Evolutionary conservation across 371 early-diverging fungal genomes (phyloP).

Genomic region (Mortierella sp.): DNA sequence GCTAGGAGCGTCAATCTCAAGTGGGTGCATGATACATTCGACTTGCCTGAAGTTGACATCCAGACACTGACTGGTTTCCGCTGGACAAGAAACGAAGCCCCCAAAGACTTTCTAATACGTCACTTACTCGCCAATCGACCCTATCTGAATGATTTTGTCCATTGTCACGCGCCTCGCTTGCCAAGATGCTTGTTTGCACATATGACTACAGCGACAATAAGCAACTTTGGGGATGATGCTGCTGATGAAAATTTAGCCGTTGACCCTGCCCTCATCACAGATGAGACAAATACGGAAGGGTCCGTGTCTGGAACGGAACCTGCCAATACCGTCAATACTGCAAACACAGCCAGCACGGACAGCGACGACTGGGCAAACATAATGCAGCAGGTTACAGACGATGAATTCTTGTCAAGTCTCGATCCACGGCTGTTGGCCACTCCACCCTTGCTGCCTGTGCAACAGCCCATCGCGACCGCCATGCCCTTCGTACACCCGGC

Average conservation of each 20-base stretch:
- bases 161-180: slow-evolving; percentile 41
- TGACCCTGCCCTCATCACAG: not conserved
- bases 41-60: slow-evolving; percentile 48
- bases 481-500: slow-evolving; percentile 35
- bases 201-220: slow-evolving; percentile 7
- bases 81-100: slow-evolving; percentile 51
- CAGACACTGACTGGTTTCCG: slow-evolving; percentile 47
- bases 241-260: not conserved
- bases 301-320: slow-evolving; percentile 9
- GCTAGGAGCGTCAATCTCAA: slow-evolving; percentile 54
- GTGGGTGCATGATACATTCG: slow-evolving; percentile 56
- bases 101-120: slow-evolving; percentile 49
- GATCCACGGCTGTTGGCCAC: slow-evolving; percentile 28
- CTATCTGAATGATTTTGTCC: slow-evolving; percentile 48
- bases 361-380: slow-evolving; percentile 30
- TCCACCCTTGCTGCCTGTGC: slow-evolving; percentile 35
- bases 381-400: slow-evolving; percentile 30
- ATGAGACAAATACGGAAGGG: slow-evolving; percentile 13
- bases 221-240: slow-evolving; percentile 17
- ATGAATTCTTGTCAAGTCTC: slow-evolving; percentile 15
- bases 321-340: slow-evolving; percentile 23
- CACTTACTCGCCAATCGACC: slow-evolving; percentile 47
- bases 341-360: slow-evolving; percentile 24
- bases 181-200: slow-evolving; percentile 48
- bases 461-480: slow-evolving; percentile 45